Evolutionary conservation across 129 eudicot species (phyloP).

Genomic region (Helianthus tuberosus): DNA sequence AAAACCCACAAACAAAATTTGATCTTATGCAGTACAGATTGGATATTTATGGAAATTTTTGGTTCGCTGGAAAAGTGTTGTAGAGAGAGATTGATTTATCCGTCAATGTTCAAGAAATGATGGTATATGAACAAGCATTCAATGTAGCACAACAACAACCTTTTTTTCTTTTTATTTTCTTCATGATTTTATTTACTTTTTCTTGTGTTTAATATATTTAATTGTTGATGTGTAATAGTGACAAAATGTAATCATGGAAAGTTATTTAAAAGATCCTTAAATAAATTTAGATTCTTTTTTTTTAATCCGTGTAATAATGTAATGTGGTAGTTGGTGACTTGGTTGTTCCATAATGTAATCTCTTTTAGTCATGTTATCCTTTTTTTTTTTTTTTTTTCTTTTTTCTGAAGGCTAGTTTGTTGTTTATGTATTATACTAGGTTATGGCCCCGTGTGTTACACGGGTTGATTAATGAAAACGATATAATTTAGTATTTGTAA

Average conservation of each 20-base stretch:
- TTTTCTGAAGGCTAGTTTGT: too few species aligned
- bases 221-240: slow-evolving; percentile 21
- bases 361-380: too few species aligned
- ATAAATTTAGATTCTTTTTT: neutral
- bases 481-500: too few species aligned
- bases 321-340: too few species aligned
- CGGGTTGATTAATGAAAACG: too few species aligned
- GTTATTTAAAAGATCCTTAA: slow-evolving; percentile 17
- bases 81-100: slow-evolving; percentile 28
- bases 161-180: slow-evolving; percentile 10
- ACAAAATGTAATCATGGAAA: slow-evolving; percentile 28
- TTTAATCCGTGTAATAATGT: neutral
- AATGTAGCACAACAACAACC: slow-evolving; percentile 42
- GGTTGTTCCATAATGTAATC: too few species aligned
- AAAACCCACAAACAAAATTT: slow-evolving; percentile 25
- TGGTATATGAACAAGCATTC: slow-evolving; percentile 38
- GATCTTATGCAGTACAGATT: slow-evolving; percentile 11
- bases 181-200: slow-evolving; percentile 15
- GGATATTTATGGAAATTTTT: slow-evolving; percentile 25
- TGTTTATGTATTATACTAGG: too few species aligned
- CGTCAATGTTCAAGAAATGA: slow-evolving; percentile 41
- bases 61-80: slow-evolving; percentile 19
- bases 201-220: slow-evolving; percentile 15
- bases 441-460: too few species aligned
- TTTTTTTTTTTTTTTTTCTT: too few species aligned